Conservation (phyloP, 1,284 basidiomycete species). For the Apiotrichum siamense region DNA sequence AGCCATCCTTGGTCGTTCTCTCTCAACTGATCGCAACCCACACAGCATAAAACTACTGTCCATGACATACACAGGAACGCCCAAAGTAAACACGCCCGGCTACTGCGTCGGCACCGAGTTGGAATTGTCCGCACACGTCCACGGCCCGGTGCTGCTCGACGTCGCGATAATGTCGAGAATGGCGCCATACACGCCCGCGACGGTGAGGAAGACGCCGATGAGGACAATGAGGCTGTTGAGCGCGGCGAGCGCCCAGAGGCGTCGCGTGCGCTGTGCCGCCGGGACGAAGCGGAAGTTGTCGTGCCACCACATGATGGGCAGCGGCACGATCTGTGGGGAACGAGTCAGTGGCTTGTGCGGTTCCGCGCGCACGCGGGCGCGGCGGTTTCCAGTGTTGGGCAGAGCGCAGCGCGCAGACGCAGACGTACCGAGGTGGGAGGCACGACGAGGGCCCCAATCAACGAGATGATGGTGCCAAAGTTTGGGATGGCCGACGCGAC, state of each 20-base stretch:
- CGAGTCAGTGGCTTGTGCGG: too few relatives aligned
- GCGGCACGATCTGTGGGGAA: slow-evolving; percentile 21
- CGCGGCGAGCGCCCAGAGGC: slow-evolving; percentile 3
- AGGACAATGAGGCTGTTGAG: slow-evolving; percentile 7
- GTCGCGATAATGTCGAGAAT: slow-evolving; percentile 8
- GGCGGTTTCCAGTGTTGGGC: too few relatives aligned
- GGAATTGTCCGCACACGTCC: not conserved
- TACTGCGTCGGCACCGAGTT: too few relatives aligned
- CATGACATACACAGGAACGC: too few relatives aligned
- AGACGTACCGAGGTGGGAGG: slow-evolving; percentile 10
- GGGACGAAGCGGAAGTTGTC: slow-evolving; percentile 13
- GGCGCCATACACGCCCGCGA: slow-evolving; percentile 25
- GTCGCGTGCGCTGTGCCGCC: slow-evolving; percentile 2
- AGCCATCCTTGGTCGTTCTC: too few relatives aligned
- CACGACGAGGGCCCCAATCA: slow-evolving; percentile 28
- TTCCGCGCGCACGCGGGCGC: too few relatives aligned
- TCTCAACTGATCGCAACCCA: too few relatives aligned
- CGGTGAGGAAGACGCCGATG: slow-evolving; percentile 10
- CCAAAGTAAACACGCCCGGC: too few relatives aligned
- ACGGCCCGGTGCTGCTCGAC: not conserved
- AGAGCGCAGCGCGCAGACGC: too few relatives aligned
- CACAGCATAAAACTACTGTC: too few relatives aligned
- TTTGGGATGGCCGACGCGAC: slow-evolving; percentile 18
- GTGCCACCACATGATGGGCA: slow-evolving; percentile 32
- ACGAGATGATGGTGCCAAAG: slow-evolving; percentile 24